Conservation (phyloP, 2,329 filamentous ascomycete species). For the Pseudogymnoascus sp. region DNA sequence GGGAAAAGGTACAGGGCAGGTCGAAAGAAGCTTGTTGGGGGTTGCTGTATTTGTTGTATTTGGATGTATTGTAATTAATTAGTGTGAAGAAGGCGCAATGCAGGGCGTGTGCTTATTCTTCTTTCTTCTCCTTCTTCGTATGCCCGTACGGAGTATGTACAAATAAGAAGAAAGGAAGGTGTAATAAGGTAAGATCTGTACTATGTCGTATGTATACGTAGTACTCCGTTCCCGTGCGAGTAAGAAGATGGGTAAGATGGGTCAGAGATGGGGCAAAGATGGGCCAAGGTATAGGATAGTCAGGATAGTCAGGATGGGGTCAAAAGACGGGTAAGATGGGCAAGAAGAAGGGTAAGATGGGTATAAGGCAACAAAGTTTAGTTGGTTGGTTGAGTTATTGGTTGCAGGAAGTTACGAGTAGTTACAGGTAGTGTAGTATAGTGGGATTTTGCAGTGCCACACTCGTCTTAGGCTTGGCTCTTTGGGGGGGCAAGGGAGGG, state of each 20-base stretch:
- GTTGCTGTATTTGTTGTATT: background rate
- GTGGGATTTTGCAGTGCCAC: background rate
- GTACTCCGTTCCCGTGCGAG: background rate
- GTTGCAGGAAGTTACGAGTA: too few species aligned
- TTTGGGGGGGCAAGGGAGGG: background rate
- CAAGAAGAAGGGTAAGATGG: constrained; percentile 58
- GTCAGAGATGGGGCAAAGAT: background rate
- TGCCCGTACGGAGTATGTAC: background rate
- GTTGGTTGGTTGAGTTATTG: background rate
- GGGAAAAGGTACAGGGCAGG: background rate
- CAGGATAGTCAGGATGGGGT: background rate
- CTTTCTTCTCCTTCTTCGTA: background rate
- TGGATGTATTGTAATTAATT: background rate
- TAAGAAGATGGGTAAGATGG: background rate
- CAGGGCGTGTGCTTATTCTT: background rate
- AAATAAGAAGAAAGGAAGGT: background rate
- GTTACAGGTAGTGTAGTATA: background rate
- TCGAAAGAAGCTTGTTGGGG: background rate
- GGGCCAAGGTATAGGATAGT: background rate
- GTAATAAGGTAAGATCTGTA: background rate
- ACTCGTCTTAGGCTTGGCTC: background rate
- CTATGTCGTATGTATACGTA: background rate
- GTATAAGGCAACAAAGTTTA: constrained; percentile 1
- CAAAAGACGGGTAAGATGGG: constrained; percentile 50
- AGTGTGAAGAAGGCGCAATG: background rate